Evolutionary conservation across 2,329 filamentous ascomycete species (phyloP).

Genomic region (Claviceps fusiformis): DNA sequence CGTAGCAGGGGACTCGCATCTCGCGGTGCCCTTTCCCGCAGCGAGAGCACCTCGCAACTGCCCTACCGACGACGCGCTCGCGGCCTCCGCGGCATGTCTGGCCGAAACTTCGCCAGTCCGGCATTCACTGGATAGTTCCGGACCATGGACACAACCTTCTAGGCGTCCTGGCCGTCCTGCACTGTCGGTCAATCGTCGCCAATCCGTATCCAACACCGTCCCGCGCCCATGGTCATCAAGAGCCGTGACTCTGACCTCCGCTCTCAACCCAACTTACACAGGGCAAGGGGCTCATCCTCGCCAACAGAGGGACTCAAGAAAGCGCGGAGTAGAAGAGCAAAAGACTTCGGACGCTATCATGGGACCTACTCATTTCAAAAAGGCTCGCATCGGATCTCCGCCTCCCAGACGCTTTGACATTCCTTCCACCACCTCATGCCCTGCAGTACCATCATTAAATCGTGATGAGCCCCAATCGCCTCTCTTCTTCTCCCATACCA

Average conservation of each 20-base stretch:
- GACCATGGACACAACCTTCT: conserved; percentile 9
- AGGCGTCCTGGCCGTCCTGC: conserved; percentile 6
- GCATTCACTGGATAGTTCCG: conserved; percentile 2
- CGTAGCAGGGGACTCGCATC: background rate
- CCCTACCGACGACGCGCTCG: conserved; percentile 2
- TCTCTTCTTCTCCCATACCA: conserved; percentile 37
- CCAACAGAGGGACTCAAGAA: conserved; percentile 7
- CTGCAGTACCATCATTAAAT: conserved; percentile 7
- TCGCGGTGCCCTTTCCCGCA: background rate
- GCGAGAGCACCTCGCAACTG: background rate
- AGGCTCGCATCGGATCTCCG: conserved; percentile 31
- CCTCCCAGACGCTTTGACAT: conserved; percentile 33
- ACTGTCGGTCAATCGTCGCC: conserved; percentile 1
- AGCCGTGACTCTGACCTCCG: background rate
- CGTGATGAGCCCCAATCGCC: conserved; percentile 32
- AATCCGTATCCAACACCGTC: background rate
- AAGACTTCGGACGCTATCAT: conserved; percentile 15
- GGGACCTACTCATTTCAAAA: conserved; percentile 29
- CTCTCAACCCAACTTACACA: background rate
- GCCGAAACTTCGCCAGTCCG: conserved; percentile 6
- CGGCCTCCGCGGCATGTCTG: conserved; percentile 1
- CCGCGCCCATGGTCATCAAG: background rate
- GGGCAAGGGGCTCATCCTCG: conserved; percentile 1
- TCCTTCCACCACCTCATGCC: conserved; percentile 15
- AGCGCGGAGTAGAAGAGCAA: conserved; percentile 11